Evolutionary conservation across 2,329 filamentous ascomycete genomes (phyloP), one percentile per base, ranked within the genome.

Genomic region (Teratosphaeriaceae sp.): DNA sequence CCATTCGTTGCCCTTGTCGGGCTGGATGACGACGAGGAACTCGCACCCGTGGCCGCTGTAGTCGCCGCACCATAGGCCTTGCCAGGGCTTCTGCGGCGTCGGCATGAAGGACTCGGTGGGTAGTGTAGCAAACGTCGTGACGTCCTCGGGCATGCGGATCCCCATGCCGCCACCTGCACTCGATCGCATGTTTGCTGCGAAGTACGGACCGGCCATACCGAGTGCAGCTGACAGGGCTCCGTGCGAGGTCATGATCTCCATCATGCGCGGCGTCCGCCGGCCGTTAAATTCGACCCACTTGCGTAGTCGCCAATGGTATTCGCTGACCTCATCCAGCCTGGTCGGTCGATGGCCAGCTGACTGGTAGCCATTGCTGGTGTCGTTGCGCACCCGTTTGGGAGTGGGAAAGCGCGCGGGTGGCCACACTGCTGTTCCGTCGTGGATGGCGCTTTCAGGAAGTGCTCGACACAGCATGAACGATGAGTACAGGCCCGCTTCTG

Each of bases 21-120:
- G 80, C 58, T 98, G 92, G 53, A 88, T 72, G 35, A 97, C 70
- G 11, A 94, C 70, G 3, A 97, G 59, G 43, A 96, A 95, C 63
- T 97, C 90, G 61, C 84, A 89, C 1, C 89, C 88, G 55, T 97
- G 89, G 0, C 79, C 80, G 20, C 80, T 84, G 57, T 95, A 96
- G 61, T 96, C 89, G 1, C 89, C 89, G 13, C 88, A 84, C 85
- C 87, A 97, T 22, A 98, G 87, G 0, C 90, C 90, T 49, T 88
- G 80, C 71, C 82, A 96, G 0, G 88, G 89, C 60, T 88, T 90
- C 42, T 81, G 73, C 8, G 68, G 62, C 0, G 88, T 94, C 0
- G 90, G 88, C 0, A 80, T 92, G 60, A 94, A 96, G n/a, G 84
- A 65, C 2, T 68, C 68, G 2, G 80, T 77, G 33, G 88, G 80